Base-by-base conservation (phyloP, 176 grass and related monocot species). In the Metroxylon sagu region DNA sequence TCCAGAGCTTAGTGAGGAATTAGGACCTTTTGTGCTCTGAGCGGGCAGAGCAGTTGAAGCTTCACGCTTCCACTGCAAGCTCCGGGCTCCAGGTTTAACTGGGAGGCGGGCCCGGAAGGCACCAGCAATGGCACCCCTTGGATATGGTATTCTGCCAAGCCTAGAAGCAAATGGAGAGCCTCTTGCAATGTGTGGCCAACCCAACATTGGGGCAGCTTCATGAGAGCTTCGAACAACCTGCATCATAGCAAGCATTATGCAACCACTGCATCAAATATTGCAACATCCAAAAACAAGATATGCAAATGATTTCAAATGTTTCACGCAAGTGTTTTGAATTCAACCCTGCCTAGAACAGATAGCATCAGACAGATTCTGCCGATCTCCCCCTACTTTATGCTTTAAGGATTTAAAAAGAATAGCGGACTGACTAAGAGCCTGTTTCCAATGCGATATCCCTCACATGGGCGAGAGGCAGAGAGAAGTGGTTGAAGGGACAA, bases 21-120 rank as follows among this genome's bases (percentile, higher is more conserved):
- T 12, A 43, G 35, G 35, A 43, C 8, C 35, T 31, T 60, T 60
- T 6, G 16, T 49, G 35, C 48, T 71, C 76, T 67, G 29, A 57
- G 25, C 64, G 55, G 85, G 64, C 58, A 76, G 70, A 51, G 64
- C 31, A 50, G 61, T 58, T 43, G 76, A 81, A 71, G 79, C 49
- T 49, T 83, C 82, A 55, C 90, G 90, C 60, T 89, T 95, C 90
- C 90, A 95, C 35, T 95, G 90, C 66, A 95, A 83, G 62, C 90
- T 95, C 82, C 90, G 76, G 69, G 90, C 90, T 28, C 90, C 90
- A 25, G 79, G 57, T 81, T 79, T 89, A 53, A 95, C 76, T 0
- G 70, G 74, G 62, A 68, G 64, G 60, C 77, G 85, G 17, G 76
- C 85, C 39, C 81, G 79, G 16, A 76, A 80, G 17, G 59, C 77